Conservation (phyloP, 257 asterid genomes). For the Echium plantagineum region DNA sequence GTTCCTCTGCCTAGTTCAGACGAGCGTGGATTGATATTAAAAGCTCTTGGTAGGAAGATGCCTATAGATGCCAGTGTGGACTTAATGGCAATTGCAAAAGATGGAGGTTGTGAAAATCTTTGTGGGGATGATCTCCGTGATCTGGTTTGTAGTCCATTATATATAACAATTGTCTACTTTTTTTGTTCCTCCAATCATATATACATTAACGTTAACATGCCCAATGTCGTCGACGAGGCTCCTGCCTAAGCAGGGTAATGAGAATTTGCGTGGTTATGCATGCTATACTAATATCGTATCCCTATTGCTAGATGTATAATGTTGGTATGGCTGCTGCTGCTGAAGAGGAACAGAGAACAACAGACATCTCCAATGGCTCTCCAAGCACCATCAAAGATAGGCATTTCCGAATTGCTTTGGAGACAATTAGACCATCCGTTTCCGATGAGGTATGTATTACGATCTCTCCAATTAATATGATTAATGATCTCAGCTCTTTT, state of each 20-base stretch:
- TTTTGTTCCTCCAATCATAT: too few relatives aligned
- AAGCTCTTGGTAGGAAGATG: conserved; percentile 57
- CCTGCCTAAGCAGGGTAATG: neutral
- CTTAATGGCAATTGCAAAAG: conserved; percentile 58
- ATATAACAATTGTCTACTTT: neutral
- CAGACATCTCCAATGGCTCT: conserved; percentile 11
- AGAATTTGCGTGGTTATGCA: neutral
- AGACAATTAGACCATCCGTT: conserved; percentile 55
- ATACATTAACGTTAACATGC: too few relatives aligned
- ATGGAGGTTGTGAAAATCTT: conserved; percentile 41
- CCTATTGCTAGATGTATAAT: conserved; percentile 42
- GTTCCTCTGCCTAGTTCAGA: conserved; percentile 79
- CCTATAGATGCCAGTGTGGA: conserved; percentile 48
- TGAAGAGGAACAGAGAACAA: conserved; percentile 31
- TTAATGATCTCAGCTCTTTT: neutral
- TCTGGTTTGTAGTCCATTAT: conserved; percentile 33
- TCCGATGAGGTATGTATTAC: conserved; percentile 32
- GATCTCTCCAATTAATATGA: neutral
- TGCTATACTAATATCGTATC: neutral
- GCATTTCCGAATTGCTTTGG: conserved; percentile 54
- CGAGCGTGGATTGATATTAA: conserved; percentile 74
- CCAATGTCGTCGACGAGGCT: too few relatives aligned
- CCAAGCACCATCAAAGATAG: conserved; percentile 34
- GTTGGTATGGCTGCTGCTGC: conserved; percentile 58
- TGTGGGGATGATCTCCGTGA: conserved; percentile 81